Evolutionary conservation across 805 yeast species (phyloP), one percentile per base, ranked within the genome.

Genomic region (Metschnikowia aberdeeniae): DNA sequence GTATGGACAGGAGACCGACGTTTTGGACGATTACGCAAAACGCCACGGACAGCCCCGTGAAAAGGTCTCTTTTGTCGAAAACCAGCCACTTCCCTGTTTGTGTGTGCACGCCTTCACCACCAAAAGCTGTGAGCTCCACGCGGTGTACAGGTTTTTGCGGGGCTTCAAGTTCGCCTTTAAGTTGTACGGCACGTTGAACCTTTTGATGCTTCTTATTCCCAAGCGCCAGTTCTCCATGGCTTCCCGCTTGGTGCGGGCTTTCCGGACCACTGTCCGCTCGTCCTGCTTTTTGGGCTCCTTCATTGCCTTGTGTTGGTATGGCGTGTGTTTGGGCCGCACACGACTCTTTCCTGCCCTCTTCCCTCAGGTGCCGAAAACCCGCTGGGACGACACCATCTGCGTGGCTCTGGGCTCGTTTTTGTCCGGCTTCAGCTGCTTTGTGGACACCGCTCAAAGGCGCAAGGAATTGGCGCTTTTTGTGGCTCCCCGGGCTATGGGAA

Each of bases 391-490:
- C 38, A 66, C 70, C 5, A 57, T 61, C 17, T 75, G 65, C 1
- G 74, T 76, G 5, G 55, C 64, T 3, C 52, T 63, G n/a, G 79
- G 78, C 1, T 58, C 70, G n/a, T 26, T 65, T 4, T 41, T 58
- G 14, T 67, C 75, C 50, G 78, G 79, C 5, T 61, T 71, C 47
- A 67, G 77, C 49, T 59, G 68, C 28, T 60, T 66, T 29, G 55
- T 71, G 29, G 78, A 75, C 44, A 59, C 61, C 5, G 62, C 65
- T 1, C 65, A 58, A 42, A 59, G 79, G 26, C 61, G 78, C 20
- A 70, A 74, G 42, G 79, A 74, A 48, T 67, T 74, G 58, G 76
- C 77, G 0, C 61, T 74, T 24, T 74, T 74, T 52, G 77, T 71
- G 24, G 73, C 75, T 7, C 76, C 71, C 3, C 49, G 68, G 37